Evolutionary conservation across 1,284 basidiomycete genomes (phyloP), one percentile per base, ranked within the genome.

Genomic region (Abortiporus biennis): DNA sequence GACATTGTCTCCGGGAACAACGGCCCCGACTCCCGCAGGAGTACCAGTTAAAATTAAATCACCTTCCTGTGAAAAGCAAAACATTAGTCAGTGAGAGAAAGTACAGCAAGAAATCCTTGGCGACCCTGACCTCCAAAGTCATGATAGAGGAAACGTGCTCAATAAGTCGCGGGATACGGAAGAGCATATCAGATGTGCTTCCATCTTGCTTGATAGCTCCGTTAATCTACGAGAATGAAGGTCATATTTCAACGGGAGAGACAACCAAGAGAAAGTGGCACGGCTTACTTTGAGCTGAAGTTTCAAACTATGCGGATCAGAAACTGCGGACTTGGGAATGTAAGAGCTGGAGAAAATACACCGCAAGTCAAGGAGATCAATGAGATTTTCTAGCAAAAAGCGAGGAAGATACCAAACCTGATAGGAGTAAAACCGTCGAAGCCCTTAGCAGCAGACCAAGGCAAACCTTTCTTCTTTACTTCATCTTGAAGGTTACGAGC

Each of bases 111-210:
- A 24, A 35, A 16, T n/a, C 4, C 20, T 6, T 16, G 23, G 15
- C 15, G 6, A 37, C 50, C 58, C 80, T 54, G 32, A 85, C 90
- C 73, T 97, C 92, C 15, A 98, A 74, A 0, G 83, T 85, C 93
- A 98, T 98, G 63, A 99, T 96, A 13, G 87, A 86, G 2, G 92
- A 94, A 36, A 96, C 77, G 56, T 96, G 92, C 52, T 88, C 78
- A 53, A 99, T 87, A 42, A 99, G 74, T n/a, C 78, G 72, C 1
- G 94, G 92, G 34, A 99, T 91, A 35, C 74, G 73, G 70, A 95
- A 95, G 49, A 98, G 88, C 95, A 99, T 97, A 61, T 95, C 86
- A 20, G 68, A 63, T 1, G 94, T 94, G 25, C 74, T 78, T 3
- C 92, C 95, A 46, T 87, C 72, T 62, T 99, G 95, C 63, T 88